Evolutionary conservation across 352 stramenopile species (phyloP).

Genomic region (Phytophthora crassamura): DNA sequence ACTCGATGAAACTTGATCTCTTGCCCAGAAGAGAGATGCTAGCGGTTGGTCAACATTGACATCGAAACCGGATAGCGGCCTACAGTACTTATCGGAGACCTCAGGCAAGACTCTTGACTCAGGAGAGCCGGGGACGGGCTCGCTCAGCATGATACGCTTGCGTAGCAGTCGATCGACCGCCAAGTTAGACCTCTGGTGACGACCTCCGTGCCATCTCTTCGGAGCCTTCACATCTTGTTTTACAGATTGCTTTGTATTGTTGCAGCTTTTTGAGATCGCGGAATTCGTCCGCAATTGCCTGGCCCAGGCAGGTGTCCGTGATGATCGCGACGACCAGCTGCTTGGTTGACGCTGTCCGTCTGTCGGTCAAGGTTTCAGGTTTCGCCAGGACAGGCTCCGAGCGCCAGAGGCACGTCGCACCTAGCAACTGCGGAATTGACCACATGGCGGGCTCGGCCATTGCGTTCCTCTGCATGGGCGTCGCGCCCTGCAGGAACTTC

Average conservation of each 20-base stretch:
- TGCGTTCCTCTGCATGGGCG: background rate
- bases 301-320: constrained; percentile 5
- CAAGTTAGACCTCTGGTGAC: background rate
- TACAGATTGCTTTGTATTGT: background rate
- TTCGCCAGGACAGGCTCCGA: constrained; percentile 9
- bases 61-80: too few species aligned
- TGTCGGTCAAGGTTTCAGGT: constrained; percentile 21
- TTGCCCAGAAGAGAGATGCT: background rate
- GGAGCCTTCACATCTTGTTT: constrained; percentile 16
- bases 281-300: background rate
- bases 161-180: constrained; percentile 2
- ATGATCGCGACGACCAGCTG: constrained; percentile 6
- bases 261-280: background rate
- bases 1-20: background rate
- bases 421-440: constrained; percentile 25
- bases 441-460: constrained; percentile 23
- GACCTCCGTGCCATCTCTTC: constrained; percentile 13
- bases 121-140: constrained; percentile 12
- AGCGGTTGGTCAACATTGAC: too few species aligned
- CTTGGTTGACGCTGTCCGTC: constrained; percentile 2
- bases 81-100: constrained; percentile 5
- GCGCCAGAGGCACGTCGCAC: constrained; percentile 17
- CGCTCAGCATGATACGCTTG: constrained; percentile 19
- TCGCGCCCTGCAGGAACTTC: too few species aligned
- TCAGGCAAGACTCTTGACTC: too few species aligned